These are phyloP conservation scores for Lactarius evosmus DNA, from an alignment of 768 basidiomycete species.

Conservation along the genomic window DNA sequence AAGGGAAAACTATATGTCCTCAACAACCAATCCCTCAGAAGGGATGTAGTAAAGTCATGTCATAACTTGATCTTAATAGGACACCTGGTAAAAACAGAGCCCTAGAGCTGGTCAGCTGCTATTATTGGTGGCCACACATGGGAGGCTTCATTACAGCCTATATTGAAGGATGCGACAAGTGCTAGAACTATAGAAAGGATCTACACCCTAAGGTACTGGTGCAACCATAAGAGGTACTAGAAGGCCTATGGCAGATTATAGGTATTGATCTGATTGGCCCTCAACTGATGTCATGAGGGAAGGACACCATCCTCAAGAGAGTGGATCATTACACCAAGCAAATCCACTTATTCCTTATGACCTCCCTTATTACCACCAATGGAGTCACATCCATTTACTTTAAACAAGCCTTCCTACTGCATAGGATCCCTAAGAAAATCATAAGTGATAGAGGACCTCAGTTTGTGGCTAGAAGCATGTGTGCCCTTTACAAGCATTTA, in stretches of 20 bases:
- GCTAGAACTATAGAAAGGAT: conserved; percentile 21
- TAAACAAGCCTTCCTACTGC: conserved; percentile 19
- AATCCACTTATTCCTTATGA: conserved; percentile 32
- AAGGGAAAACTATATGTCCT: conserved; percentile 2
- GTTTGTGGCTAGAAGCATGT: conserved; percentile 17
- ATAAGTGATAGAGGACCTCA: conserved; percentile 25
- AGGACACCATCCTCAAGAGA: conserved; percentile 27
- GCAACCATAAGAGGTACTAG: conserved; percentile 8
- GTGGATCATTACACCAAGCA: conserved; percentile 33
- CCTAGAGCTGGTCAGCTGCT: neutral
- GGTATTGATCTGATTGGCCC: conserved; percentile 33
- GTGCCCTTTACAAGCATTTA: conserved; percentile 21
- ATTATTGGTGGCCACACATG: too few relatives aligned
- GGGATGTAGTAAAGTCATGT: neutral
- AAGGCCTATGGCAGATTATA: conserved; percentile 29
- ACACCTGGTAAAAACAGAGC: conserved; percentile 1
- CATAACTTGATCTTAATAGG: neutral
- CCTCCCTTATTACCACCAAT: conserved; percentile 21
- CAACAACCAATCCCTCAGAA: neutral
- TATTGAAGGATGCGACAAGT: conserved; percentile 32
- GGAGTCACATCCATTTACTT: conserved; percentile 27
- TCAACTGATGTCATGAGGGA: conserved; percentile 21
- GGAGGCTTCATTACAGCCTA: conserved; percentile 29
- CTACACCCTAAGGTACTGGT: neutral
- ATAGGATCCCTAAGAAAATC: conserved; percentile 14